Evolutionary conservation across 352 stramenopile genomes (phyloP), one percentile per base, ranked within the genome.

Genomic region (Aphanomyces astaci): DNA sequence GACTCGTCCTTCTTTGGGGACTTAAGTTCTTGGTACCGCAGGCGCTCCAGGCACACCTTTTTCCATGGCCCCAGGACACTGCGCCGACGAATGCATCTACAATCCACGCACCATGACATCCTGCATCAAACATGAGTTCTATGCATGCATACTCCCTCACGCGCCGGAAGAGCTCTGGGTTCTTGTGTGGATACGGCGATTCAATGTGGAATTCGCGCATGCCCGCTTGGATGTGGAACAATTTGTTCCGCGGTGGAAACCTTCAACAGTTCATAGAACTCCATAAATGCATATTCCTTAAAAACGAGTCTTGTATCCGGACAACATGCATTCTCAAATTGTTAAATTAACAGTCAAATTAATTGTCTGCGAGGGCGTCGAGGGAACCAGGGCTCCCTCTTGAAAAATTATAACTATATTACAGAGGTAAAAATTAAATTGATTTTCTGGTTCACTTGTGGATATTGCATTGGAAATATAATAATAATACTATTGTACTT

Each of bases 71-170:
- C 62, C 9, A 60, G 30, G 1, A 68, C 62, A 48, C 62, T 60
- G 13, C 62, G 43, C 46, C 62, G 62, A 40, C 62, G 62, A 46
- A 68, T 68, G 48, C 62, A 68, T 36, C 62, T 68, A 60, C 5
- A 48, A 5, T 1, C n/a, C 11, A 7, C n/a, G 10, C n/a, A 59
- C 51, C 45, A 40, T 66, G 60, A 31, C 11, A 11, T 4, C 56
- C 4, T 25, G 39, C 19, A 55, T 7, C 7, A n/a, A 9, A 13
- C 22, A 33, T 33, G 3, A 33, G 2, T 31, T 11, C 5, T 24
- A 2, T n/a, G n/a, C 2, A 5, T 9, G 22, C 51, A 28, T 68
- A 68, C 62, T 60, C 43, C 59, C 51, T 40, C 25, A 68, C 49
- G 17, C 62, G 62, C 11, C n/a, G 19, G 28, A 59, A 59, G 3